Base-by-base conservation (phyloP, 2,329 filamentous ascomycete species). In the Claviceps quebecensis region DNA sequence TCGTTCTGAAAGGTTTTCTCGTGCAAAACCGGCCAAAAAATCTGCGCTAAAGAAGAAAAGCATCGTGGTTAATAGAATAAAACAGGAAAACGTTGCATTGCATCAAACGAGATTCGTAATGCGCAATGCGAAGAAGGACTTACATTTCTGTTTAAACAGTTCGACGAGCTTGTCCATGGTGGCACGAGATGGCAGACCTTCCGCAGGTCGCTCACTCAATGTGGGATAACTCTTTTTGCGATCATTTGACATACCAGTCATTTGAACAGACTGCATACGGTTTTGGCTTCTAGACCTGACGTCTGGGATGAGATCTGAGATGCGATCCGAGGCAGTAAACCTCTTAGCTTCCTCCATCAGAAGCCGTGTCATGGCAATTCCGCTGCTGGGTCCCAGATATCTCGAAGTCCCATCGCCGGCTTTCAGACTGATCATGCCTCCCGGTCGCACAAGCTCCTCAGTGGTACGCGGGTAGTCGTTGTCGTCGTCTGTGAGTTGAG, bases 311-410 rank as follows among this genome's bases (percentile, higher is more conserved):
- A 97, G 82, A 58, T 96, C 89, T 53, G 88, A 89, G 64, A 97
- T 96, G 57, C 84, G 88, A 66, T 89, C 87, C 5, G 88, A 85
- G 61, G 93, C 86, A 26, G 89, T 94, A 61, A 91, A 95, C 56
- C 89, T 84, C 69, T 95, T 97, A 50, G 91, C 91, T 67, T 95
- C 82, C 65, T 96, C 90, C 86, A 98, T 96, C 11, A 98, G 83
- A 58, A 97, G 76, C 34, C 91, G 82, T 13, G 90, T 95, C 72
- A 97, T 95, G 62, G 89, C 87, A 60, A 96, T 95, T 54, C 91
- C 93, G 65, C 91, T 97, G 47, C 90, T 95, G 2, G 93, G 87
- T 0, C 93, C 93, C 2, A 98, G 73, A 64, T 93, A 97, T 56
- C 91, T 86, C 16, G 87, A 83, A 1, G 79, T 83, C 67, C 96